phyloP scores from a whole-genome alignment of 1,139 yeast genomes.

The Saccharomyces hybrid region DNA sequence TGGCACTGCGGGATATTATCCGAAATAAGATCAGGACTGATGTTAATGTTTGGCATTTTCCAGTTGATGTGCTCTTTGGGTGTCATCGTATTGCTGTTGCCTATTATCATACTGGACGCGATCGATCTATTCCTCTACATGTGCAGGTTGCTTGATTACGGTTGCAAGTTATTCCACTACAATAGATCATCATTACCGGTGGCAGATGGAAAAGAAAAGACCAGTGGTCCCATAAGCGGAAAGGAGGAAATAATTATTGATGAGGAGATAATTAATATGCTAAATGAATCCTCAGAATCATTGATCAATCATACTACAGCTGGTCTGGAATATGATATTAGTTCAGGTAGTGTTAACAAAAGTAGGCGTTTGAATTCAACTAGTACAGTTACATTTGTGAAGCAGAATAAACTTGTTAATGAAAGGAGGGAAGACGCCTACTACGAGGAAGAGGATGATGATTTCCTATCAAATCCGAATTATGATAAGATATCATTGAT shows the following conservation, averaged over 20 bases:
- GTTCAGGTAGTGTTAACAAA: background rate
- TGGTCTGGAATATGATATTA: background rate
- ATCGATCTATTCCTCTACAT: constrained; percentile 5
- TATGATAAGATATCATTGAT: background rate
- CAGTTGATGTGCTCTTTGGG: background rate
- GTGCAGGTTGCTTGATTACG: constrained; percentile 3
- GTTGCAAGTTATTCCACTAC: background rate
- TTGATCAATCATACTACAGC: background rate
- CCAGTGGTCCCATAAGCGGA: background rate
- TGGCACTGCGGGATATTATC: background rate
- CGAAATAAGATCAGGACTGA: background rate
- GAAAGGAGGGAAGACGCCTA: background rate
- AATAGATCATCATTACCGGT: background rate
- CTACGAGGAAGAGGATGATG: constrained; percentile 9
- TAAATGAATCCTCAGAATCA: background rate
- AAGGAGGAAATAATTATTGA: background rate
- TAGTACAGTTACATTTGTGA: background rate
- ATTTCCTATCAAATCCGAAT: constrained; percentile 10
- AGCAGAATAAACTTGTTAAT: background rate
- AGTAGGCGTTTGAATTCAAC: background rate
- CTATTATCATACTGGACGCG: constrained; percentile 7
- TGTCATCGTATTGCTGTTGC: constrained; percentile 5
- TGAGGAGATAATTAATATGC: background rate
- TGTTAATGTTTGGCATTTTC: constrained; percentile 1
- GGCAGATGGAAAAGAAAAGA: background rate